Evolutionary conservation across 2,329 filamentous ascomycete genomes (phyloP), one percentile per base, ranked within the genome.

Genomic region (Neofusicoccum cordaticola): DNA sequence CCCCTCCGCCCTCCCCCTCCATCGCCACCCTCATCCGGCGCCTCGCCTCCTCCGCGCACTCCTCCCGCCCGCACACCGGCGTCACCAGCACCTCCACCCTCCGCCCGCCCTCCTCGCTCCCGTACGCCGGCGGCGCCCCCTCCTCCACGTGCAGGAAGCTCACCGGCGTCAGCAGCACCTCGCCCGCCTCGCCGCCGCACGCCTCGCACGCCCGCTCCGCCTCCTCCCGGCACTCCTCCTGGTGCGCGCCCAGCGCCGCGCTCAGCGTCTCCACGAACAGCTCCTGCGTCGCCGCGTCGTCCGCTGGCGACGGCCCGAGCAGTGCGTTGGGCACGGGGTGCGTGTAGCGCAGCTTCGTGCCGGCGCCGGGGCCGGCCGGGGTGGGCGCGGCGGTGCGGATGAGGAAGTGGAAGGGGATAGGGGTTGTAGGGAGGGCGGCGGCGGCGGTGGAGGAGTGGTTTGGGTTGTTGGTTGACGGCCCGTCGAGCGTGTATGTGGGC

Each of bases 21-120:
- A 67, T 67, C 67, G 69, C 69, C 45, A 69, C 69, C 41, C 73
- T 73, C 68, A 69, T 67, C 66, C 71, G 73, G 34, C 66, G 15
- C 17, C 62, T 19, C 7, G 62, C 62, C 41, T 57, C 9, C 17
- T 13, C 19, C 2, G 34, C 51, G 42, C 62, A 64, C 17, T 35
- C 17, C 5, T 45, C 31, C 12, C 17, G 8, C n/a, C 31, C 50
- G 35, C 62, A 64, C 8, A 64, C 44, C 13, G 62, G 62, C 19
- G 51, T 57, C 15, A 64, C 58, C 6, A 64, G 51, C 22, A 64
- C 62, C 13, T 64, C 62, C 27, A 64, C 50, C n/a, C 51, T 39
- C 51, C 48, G 47, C 45, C 45, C 19, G n/a, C n/a, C 44, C n/a
- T 11, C 44, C 17, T 17, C 44, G n/a, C 17, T 9, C 44, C 19